Evolutionary conservation across 768 basidiomycete species (phyloP).

Genomic region (Russula vinacea): DNA sequence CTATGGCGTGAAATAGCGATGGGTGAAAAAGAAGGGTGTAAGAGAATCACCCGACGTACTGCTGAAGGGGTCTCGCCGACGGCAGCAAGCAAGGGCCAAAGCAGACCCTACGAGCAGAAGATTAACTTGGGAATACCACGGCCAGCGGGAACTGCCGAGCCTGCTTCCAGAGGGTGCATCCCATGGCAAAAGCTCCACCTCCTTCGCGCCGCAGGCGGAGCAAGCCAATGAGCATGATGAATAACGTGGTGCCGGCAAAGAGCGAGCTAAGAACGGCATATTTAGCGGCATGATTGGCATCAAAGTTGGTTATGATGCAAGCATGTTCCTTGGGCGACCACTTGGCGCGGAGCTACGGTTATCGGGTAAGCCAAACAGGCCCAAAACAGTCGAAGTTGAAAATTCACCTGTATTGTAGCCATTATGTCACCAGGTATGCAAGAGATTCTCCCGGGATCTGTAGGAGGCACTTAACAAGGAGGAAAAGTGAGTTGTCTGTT

Average conservation of each 20-base stretch:
- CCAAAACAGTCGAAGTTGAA: background rate
- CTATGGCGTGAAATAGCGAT: background rate
- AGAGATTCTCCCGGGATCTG: too few species aligned
- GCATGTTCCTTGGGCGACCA: background rate
- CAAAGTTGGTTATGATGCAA: background rate
- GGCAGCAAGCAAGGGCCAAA: background rate
- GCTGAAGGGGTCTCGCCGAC: background rate
- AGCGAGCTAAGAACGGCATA: background rate
- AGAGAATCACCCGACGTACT: background rate
- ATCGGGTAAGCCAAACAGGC: background rate
- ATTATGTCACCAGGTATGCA: background rate
- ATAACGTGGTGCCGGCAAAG: background rate
- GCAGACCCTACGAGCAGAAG: background rate
- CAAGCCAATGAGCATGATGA: background rate
- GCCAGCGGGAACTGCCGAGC: background rate
- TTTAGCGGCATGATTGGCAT: too few species aligned
- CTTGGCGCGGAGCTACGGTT: background rate
- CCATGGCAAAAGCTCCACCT: background rate
- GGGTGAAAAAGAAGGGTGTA: background rate
- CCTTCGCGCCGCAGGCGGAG: background rate
- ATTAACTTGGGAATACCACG: background rate
- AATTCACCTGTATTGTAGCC: background rate
- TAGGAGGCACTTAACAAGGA: background rate
- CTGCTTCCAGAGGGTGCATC: constrained; percentile 12
- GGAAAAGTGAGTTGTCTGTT: background rate